These are phyloP conservation scores for Abrus pulchellus DNA, from an alignment of 306 rosid species.

Conservation along the genomic window DNA sequence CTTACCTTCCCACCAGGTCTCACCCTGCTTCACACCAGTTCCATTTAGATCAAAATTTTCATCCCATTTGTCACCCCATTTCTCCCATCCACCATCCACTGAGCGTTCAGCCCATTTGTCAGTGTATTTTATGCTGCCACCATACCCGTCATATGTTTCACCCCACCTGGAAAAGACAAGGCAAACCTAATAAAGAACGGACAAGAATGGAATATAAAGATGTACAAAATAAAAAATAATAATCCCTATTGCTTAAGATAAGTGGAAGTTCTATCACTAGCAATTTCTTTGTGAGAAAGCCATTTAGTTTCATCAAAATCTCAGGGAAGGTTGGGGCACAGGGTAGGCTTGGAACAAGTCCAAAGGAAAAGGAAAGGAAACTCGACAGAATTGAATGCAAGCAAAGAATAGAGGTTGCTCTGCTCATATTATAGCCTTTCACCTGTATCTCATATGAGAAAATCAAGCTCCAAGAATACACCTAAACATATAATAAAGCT, in stretches of 20 bases:
- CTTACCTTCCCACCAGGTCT: slow-evolving; percentile 96
- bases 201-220: background rate
- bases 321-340: background rate
- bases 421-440: slow-evolving; percentile 22
- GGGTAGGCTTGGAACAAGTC: background rate
- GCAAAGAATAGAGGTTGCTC: slow-evolving; percentile 2
- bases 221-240: background rate
- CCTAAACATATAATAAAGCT: slow-evolving; percentile 14
- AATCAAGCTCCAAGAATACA: slow-evolving; percentile 30
- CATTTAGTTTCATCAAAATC: slow-evolving; percentile 30
- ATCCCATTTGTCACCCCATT: slow-evolving; percentile 99
- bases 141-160: slow-evolving; percentile 84
- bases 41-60: slow-evolving; percentile 77
- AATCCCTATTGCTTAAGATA: slow-evolving; percentile 7
- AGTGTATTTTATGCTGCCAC: slow-evolving; percentile 89
- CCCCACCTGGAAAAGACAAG: slow-evolving; percentile 82
- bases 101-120: slow-evolving; percentile 97
- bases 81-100: slow-evolving; percentile 82
- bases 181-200: slow-evolving; percentile 1
- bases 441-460: background rate
- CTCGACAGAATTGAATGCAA: background rate
- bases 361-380: slow-evolving; percentile 11
- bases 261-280: background rate
- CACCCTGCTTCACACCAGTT: slow-evolving; percentile 90
- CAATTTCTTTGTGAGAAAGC: slow-evolving; percentile 14